These are phyloP conservation scores for Oemleria cerasiformis DNA, from an alignment of 306 rosid genomes.

Conservation along the genomic window DNA sequence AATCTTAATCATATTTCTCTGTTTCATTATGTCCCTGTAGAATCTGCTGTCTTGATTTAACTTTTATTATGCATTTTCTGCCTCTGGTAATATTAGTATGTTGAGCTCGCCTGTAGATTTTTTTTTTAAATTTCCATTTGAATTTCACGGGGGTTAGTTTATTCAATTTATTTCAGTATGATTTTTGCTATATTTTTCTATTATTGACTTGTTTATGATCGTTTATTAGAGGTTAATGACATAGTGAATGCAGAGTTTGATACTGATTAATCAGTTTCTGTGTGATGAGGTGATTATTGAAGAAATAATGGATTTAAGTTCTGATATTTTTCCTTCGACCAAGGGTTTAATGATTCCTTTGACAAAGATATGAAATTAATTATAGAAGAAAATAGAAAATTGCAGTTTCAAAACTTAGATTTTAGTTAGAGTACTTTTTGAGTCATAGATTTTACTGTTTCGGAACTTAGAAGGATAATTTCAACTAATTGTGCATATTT, in stretches of 20 bases:
- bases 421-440: neutral
- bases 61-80: neutral
- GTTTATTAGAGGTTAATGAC: neutral
- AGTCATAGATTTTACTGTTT: neutral
- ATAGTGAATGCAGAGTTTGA: neutral
- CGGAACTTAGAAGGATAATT: neutral
- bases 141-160: neutral
- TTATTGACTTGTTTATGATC: neutral
- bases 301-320: neutral
- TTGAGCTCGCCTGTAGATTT: neutral
- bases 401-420: neutral
- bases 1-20: neutral
- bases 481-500: neutral
- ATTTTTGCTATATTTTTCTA: neutral
- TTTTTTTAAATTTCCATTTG: neutral
- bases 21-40: neutral
- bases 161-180: too few species aligned
- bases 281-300: neutral
- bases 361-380: neutral
- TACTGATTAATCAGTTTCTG: neutral
- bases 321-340: neutral
- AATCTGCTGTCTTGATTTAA: neutral
- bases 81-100: neutral
- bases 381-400: neutral
- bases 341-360: neutral